These are phyloP conservation scores for Saturnispora kantuleensis DNA, from an alignment of 805 yeast genomes.

Conservation along the genomic window DNA sequence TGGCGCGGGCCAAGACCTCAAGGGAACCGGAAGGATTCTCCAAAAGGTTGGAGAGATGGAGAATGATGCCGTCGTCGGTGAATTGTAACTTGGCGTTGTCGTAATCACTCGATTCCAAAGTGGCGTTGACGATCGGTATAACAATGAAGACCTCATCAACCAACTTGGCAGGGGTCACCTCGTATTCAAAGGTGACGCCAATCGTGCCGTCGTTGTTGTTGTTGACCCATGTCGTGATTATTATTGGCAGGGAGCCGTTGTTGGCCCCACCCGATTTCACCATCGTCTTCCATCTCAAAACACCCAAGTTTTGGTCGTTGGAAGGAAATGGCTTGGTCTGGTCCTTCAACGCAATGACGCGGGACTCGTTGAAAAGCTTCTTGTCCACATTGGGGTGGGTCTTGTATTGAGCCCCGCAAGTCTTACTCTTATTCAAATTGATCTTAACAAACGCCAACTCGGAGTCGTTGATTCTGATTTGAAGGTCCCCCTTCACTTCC, in stretches of 20 bases:
- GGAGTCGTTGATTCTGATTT: constrained; percentile 75
- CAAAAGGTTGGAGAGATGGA: constrained; percentile 47
- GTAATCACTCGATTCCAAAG: constrained; percentile 41
- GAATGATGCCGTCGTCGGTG: constrained; percentile 59
- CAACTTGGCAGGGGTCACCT: constrained; percentile 43
- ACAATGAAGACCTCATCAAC: constrained; percentile 45
- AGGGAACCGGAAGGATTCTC: constrained; percentile 56
- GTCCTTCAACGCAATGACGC: constrained; percentile 67
- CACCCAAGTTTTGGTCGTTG: constrained; percentile 83
- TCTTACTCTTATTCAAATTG: constrained; percentile 37
- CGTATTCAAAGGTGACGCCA: constrained; percentile 84
- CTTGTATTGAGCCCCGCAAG: constrained; percentile 53
- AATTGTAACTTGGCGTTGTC: constrained; percentile 48
- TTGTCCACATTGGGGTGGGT: constrained; percentile 96
- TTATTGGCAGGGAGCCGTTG: constrained; percentile 50
- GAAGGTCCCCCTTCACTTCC: constrained; percentile 86
- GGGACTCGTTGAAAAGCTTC: constrained; percentile 45
- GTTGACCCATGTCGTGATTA: constrained; percentile 78
- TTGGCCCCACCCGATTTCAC: constrained; percentile 52
- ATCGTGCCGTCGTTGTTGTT: constrained; percentile 48
- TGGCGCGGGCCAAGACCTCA: constrained; percentile 64
- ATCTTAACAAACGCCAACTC: constrained; percentile 59
- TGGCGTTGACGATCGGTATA: constrained; percentile 57
- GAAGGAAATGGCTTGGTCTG: constrained; percentile 75
- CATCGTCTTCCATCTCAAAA: constrained; percentile 81